These are phyloP conservation scores for Eimeria maxima DNA, from an alignment of 169 alveolate genomes.

Conservation along the genomic window DNA sequence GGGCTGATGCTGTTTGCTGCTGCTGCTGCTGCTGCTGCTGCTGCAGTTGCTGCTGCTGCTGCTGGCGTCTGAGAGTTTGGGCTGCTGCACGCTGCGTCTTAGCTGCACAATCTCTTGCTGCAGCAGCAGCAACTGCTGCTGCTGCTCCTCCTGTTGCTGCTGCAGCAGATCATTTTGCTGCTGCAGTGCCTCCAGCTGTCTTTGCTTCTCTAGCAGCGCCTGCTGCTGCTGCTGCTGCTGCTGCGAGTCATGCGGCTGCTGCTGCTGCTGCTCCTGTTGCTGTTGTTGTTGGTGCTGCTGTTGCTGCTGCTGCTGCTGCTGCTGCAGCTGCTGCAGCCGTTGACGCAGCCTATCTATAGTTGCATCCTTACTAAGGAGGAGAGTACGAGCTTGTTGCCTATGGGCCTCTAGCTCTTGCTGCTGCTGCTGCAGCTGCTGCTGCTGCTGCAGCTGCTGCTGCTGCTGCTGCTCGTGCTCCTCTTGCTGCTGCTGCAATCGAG, in stretches of 20 bases:
- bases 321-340: conserved; percentile 38
- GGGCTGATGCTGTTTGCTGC: not conserved
- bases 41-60: conserved; percentile 17
- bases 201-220: no score
- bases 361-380: conserved; percentile 3
- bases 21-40: conserved; percentile 21
- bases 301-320: conserved; percentile 51
- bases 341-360: not conserved
- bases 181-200: no score
- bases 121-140: conserved; percentile 31
- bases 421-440: no score
- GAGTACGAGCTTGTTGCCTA: not conserved
- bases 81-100: not conserved
- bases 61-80: not conserved
- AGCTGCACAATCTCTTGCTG: not conserved
- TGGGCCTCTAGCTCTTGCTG: not conserved
- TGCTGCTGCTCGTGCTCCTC: conserved; percentile 26
- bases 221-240: no score
- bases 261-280: conserved; percentile 29
- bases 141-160: conserved; percentile 53
- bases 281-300: conserved; percentile 19
- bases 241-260: not conserved
- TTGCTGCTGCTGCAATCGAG: conserved; percentile 32
- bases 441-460: not conserved
- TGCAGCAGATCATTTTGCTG: not conserved